phyloP scores from a whole-genome alignment of 768 basidiomycete species.

The Agrocybe pediades region DNA sequence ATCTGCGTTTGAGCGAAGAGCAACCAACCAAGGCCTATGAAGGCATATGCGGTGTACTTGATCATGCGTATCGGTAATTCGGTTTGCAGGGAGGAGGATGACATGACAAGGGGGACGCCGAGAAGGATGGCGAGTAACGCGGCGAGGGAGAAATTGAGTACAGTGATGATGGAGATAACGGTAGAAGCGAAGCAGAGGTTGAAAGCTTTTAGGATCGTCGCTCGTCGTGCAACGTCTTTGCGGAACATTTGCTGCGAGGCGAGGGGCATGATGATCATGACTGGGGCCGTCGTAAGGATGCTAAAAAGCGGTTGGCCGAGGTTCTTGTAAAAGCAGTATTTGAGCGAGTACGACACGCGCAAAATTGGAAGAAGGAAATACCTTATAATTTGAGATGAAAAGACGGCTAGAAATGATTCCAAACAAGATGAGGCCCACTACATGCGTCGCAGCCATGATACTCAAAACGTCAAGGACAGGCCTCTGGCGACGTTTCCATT shows the following conservation, averaged over 20 bases:
- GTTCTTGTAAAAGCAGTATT: neutral
- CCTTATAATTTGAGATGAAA: slow-evolving; percentile 43
- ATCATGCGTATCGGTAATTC: slow-evolving; percentile 22
- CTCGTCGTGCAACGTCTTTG: slow-evolving; percentile 36
- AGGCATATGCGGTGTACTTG: slow-evolving; percentile 40
- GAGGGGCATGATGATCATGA: neutral
- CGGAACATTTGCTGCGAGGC: neutral
- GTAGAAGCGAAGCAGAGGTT: slow-evolving; percentile 86
- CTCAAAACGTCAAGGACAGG: slow-evolving; percentile 54
- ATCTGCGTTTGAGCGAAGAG: slow-evolving; percentile 46
- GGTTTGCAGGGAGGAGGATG: slow-evolving; percentile 29
- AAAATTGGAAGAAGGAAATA: slow-evolving; percentile 34
- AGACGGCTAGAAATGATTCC: slow-evolving; percentile 42
- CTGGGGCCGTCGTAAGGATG: neutral
- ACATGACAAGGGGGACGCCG: slow-evolving; percentile 61
- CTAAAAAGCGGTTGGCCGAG: neutral
- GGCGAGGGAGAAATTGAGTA: slow-evolving; percentile 93
- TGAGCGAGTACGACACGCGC: neutral
- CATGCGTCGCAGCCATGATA: slow-evolving; percentile 60
- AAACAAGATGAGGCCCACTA: slow-evolving; percentile 55
- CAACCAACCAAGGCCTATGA: slow-evolving; percentile 64
- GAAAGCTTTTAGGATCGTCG: slow-evolving; percentile 63
- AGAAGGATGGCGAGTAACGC: slow-evolving; percentile 66
- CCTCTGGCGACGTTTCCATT: slow-evolving; percentile 51
- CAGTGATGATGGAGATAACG: slow-evolving; percentile 79